phyloP scores from a whole-genome alignment of 163 green algal species.

The Coccomyxa subellipsoidea region DNA sequence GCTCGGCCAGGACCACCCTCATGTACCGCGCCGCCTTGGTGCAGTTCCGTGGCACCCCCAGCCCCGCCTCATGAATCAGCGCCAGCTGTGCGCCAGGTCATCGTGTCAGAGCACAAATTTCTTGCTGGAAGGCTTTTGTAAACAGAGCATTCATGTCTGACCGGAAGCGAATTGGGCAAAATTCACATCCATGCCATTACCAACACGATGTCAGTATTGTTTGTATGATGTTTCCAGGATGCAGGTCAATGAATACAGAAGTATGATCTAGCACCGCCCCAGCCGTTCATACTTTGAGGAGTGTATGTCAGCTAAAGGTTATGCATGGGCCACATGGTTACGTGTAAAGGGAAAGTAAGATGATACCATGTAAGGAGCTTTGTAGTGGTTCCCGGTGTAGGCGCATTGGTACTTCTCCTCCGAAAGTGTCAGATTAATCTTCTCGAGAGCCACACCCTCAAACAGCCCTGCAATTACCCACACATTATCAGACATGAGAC shows the following conservation, averaged over 20 bases:
- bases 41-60: neutral
- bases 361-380: neutral
- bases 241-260: no score
- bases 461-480: neutral
- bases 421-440: neutral
- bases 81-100: neutral
- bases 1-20: neutral
- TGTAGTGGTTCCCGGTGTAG: neutral
- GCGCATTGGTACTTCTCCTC: neutral
- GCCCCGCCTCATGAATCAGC: neutral
- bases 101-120: no score
- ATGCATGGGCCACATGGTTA: neutral
- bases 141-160: no score
- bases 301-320: neutral
- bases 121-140: no score
- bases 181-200: no score
- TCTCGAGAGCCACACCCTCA: neutral
- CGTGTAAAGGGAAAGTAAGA: neutral
- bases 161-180: no score
- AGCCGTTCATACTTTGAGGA: no score
- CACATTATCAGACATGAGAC: neutral
- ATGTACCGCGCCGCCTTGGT: neutral
- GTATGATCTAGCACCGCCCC: no score
- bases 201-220: no score
- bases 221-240: no score